These are phyloP conservation scores for Cryptococcus hybrid DNA, from an alignment of 1,284 basidiomycete genomes.

Conservation along the genomic window DNA sequence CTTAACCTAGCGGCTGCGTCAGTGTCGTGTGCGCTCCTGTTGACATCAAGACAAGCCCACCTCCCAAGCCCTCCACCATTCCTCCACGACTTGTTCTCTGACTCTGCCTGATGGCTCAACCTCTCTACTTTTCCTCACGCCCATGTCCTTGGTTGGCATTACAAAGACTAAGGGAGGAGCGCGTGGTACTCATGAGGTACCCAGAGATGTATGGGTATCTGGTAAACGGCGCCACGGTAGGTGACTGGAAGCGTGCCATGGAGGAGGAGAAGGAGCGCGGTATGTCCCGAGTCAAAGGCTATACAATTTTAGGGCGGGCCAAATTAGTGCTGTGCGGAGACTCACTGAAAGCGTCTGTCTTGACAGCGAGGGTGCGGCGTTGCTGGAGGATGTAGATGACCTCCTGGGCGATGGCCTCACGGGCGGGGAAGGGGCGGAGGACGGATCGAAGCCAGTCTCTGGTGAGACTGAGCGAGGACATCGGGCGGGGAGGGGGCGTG, in stretches of 20 bases:
- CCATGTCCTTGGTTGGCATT: constrained; percentile 89
- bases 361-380: constrained; percentile 70
- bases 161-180: constrained; percentile 88
- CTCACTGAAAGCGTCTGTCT: constrained; percentile 90
- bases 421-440: constrained; percentile 61
- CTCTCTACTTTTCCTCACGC: constrained; percentile 70
- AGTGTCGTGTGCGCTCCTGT: constrained; percentile 37
- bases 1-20: constrained; percentile 22
- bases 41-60: constrained; percentile 51
- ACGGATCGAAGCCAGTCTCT: constrained; percentile 73
- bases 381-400: constrained; percentile 63
- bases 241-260: constrained; percentile 88
- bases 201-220: constrained; percentile 93
- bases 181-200: constrained; percentile 72
- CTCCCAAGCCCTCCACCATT: constrained; percentile 83
- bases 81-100: constrained; percentile 51
- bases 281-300: constrained; percentile 93
- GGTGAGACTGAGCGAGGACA: constrained; percentile 48
- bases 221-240: constrained; percentile 75
- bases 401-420: constrained; percentile 62
- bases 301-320: constrained; percentile 4
- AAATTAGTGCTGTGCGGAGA: constrained; percentile 8
- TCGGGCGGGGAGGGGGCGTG: constrained; percentile 1
- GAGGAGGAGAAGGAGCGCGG: constrained; percentile 82
- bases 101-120: constrained; percentile 78